phyloP scores from a whole-genome alignment of 495 filamentous ascomycete genomes.

The Xylaria grammica region DNA sequence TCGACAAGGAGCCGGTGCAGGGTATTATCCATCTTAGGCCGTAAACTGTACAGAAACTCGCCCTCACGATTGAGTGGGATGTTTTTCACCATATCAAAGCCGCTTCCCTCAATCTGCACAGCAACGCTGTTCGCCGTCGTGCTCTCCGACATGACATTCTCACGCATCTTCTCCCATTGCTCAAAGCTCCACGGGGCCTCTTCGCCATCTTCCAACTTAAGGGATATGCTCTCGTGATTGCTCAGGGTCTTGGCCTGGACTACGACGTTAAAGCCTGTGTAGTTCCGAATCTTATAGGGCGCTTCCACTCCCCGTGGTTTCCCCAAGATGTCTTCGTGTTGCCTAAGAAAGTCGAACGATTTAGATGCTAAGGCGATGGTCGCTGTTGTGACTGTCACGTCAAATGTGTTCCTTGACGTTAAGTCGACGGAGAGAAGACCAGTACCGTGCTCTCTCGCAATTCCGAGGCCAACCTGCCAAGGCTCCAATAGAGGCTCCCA shows the following conservation, averaged over 20 bases:
- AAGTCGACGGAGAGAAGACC: constrained; percentile 83
- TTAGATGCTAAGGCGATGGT: constrained; percentile 93
- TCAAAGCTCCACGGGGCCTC: constrained; percentile 96
- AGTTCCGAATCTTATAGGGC: constrained; percentile 91
- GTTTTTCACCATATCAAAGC: constrained; percentile 85
- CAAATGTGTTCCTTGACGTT: constrained; percentile 85
- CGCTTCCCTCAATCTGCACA: constrained; percentile 86
- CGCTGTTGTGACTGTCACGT: constrained; percentile 90
- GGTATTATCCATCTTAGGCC: constrained; percentile 75
- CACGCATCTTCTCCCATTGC: constrained; percentile 90
- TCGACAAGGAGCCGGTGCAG: constrained; percentile 91
- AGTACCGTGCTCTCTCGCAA: constrained; percentile 77
- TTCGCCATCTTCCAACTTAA: constrained; percentile 87
- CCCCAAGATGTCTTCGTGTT: constrained; percentile 89
- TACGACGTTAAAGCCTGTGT: constrained; percentile 88
- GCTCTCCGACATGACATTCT: constrained; percentile 81
- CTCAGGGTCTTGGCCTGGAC: constrained; percentile 77
- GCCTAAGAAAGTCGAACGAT: constrained; percentile 85
- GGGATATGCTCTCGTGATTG: constrained; percentile 61
- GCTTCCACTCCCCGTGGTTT: constrained; percentile 92
- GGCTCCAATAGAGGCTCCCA: constrained; percentile 98
- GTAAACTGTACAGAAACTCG: constrained; percentile 84
- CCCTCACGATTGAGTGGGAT: constrained; percentile 94
- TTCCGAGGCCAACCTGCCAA: constrained; percentile 90
- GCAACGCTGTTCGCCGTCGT: constrained; percentile 76